phyloP scores from a whole-genome alignment of 2,329 filamentous ascomycete genomes.

The Colletotrichum siamense region DNA sequence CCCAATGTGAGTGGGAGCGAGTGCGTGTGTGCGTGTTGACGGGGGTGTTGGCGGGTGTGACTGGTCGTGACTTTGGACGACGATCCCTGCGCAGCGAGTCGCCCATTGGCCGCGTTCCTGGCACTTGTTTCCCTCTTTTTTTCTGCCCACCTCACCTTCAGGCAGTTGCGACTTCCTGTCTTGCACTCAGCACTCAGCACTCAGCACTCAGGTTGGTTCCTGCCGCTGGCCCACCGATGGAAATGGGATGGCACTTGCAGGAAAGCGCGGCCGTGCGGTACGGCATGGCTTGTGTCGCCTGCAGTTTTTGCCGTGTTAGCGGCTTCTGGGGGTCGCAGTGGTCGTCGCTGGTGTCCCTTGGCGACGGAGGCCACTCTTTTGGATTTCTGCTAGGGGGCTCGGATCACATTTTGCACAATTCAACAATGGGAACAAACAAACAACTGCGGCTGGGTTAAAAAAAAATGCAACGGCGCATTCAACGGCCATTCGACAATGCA shows the following conservation, averaged over 20 bases:
- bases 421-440: neutral
- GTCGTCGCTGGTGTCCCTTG: neutral
- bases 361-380: neutral
- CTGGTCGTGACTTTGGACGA: neutral
- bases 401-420: conserved; percentile 10
- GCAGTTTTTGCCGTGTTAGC: conserved; percentile 12
- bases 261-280: neutral
- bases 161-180: neutral
- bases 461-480: neutral
- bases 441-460: neutral
- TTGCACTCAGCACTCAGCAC: neutral
- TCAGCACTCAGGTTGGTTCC: neutral
- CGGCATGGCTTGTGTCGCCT: neutral
- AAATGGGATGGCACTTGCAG: neutral
- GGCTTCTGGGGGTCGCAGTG: neutral
- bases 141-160: neutral
- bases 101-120: neutral
- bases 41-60: neutral
- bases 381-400: neutral
- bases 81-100: neutral
- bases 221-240: neutral
- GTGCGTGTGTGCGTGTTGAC: neutral
- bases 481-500: conserved; percentile 13
- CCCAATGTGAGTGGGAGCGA: neutral
- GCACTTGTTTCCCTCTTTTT: neutral